Base-by-base conservation (phyloP, 345 rosid species). In the Rhodamnia rubescens region DNA sequence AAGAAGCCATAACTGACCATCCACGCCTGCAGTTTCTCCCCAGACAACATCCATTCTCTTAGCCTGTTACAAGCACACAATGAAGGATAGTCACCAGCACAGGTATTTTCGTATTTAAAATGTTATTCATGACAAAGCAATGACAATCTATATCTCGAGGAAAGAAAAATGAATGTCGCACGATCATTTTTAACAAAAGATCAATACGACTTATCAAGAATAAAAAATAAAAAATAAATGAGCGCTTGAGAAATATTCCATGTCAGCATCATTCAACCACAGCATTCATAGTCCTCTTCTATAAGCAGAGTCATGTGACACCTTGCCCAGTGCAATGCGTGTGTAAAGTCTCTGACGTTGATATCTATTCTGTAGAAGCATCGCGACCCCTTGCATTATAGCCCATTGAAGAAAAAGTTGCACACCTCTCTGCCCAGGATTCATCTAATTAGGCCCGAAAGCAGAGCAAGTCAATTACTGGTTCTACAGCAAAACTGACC, bases 31-130 rank as follows among this genome's bases (percentile, higher is more conserved):
- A 22, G 99, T 96, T 94, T 96, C 99, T 85, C 99, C 99, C 99
- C 99, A 97, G 40, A 97, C 99, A 82, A 97, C 99, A 90, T 97
- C 99, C 99, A 97, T 97, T 85, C 99, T 93, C 91, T 97, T 95
- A 49, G 99, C 99, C 99, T 97, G 91, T 74, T 87, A 88, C 29
- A 47, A 69, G 21, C 49, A 83, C 80, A 81, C n/a, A 13, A 69
- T 32, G 47, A 69, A 69, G 47, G 32, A 8, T 18, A 32, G 78
- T 36, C 47, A 69, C 47, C 78, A 32, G 20, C 24, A 64, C 24
- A 69, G 7, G 78, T 69, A 40, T 11, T 18, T 69, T 32, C 1
- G 47, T 69, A 7, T 36, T 32, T 32, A 9, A 69, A 69, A 69
- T 18, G 44, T 18, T 9, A 36, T 32, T 69, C 47, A 69, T 36